Conservation (phyloP, 352 stramenopile genomes). For the Globisporangium cylindrosporum region DNA sequence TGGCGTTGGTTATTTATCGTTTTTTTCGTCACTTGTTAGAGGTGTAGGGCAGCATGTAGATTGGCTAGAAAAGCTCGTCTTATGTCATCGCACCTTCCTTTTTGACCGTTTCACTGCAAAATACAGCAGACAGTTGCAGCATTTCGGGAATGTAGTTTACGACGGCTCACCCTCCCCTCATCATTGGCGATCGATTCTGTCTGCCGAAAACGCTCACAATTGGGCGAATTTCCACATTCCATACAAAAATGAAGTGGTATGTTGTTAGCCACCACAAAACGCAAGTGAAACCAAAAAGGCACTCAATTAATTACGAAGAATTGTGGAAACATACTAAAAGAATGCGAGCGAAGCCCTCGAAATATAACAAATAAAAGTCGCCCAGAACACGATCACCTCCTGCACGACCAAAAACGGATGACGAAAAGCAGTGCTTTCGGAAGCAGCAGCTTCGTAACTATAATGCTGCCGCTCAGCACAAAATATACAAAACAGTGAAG, state of each 20-base stretch:
- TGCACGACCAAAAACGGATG: neutral
- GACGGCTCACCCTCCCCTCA: neutral
- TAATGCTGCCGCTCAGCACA: neutral
- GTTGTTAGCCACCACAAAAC: neutral
- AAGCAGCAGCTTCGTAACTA: neutral
- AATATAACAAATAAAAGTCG: neutral
- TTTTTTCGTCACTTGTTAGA: neutral
- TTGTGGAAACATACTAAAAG: neutral
- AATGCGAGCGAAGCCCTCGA: neutral
- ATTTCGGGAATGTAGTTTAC: neutral
- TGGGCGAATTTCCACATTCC: neutral
- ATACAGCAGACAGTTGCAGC: neutral
- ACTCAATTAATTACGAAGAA: neutral
- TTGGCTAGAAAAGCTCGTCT: constrained; percentile 1
- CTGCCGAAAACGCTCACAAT: too few species aligned
- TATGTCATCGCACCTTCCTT: neutral
- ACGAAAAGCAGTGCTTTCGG: neutral
- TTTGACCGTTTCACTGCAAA: neutral
- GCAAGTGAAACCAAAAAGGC: neutral
- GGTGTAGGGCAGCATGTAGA: neutral
- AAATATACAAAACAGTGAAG: neutral
- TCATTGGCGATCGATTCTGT: too few species aligned
- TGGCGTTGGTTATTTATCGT: neutral
- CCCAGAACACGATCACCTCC: neutral
- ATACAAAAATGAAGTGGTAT: neutral